Evolutionary conservation across 306 rosid species (phyloP).

Genomic region (Casuarina equisetifolia): DNA sequence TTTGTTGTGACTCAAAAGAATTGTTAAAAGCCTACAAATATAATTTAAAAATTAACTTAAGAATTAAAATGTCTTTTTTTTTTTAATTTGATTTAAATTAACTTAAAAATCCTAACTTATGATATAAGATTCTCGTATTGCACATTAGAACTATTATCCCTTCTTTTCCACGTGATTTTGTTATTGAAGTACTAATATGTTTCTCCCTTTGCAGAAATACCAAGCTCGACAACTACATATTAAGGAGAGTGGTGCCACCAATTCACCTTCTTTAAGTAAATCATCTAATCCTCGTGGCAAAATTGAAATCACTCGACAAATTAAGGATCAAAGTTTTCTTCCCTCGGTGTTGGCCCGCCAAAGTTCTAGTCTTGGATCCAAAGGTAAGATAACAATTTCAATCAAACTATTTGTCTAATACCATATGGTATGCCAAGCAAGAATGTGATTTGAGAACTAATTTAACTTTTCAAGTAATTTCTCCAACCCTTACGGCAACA

Average conservation of each 20-base stretch:
- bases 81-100: too few relatives aligned
- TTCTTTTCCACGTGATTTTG: neutral
- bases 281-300: neutral
- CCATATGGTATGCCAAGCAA: neutral
- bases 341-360: neutral
- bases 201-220: conserved; percentile 30
- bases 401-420: conserved; percentile 14
- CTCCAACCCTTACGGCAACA: too few relatives aligned
- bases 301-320: conserved; percentile 8
- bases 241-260: neutral
- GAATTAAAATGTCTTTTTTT: too few relatives aligned
- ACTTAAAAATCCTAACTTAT: too few relatives aligned
- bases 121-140: too few relatives aligned
- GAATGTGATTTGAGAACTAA: too few relatives aligned
- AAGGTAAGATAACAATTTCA: conserved; percentile 7
- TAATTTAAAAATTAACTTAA: too few relatives aligned
- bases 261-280: conserved; percentile 4
- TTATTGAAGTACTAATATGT: neutral
- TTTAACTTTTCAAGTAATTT: too few relatives aligned
- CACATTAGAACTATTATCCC: neutral
- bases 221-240: conserved; percentile 26
- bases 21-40: too few relatives aligned
- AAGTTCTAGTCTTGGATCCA: neutral
- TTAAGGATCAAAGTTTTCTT: conserved; percentile 10
- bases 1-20: too few relatives aligned